phyloP scores from a whole-genome alignment of 768 basidiomycete species.

The Pilatotrama ljubarskyi region DNA sequence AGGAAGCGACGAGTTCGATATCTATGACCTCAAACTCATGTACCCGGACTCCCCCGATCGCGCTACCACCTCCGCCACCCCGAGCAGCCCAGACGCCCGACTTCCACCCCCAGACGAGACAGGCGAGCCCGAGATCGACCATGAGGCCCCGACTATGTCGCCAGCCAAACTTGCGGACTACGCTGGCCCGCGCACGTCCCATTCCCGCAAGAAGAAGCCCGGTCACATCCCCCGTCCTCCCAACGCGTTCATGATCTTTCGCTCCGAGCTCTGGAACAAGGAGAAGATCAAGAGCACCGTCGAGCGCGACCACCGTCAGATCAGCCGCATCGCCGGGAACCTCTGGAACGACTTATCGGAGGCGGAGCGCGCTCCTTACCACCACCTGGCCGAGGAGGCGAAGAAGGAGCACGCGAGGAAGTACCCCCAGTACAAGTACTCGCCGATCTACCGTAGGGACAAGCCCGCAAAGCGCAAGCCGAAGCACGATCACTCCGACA shows the following conservation, averaged over 20 bases:
- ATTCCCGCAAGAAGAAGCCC: slow-evolving; percentile 41
- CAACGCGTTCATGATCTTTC: slow-evolving; percentile 86
- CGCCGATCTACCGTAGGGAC: slow-evolving; percentile 43
- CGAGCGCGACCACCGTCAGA: slow-evolving; percentile 71
- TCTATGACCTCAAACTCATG: slow-evolving; percentile 26
- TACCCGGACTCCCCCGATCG: slow-evolving; percentile 22
- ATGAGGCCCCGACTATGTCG: slow-evolving; percentile 7
- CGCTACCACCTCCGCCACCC: slow-evolving; percentile 5
- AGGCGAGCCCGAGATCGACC: slow-evolving; percentile 10
- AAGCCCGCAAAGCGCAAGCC: slow-evolving; percentile 38
- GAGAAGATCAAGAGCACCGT: slow-evolving; percentile 48
- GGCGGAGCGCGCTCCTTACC: slow-evolving; percentile 49
- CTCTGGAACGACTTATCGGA: slow-evolving; percentile 61
- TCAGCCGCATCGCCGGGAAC: slow-evolving; percentile 68
- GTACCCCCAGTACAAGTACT: slow-evolving; percentile 65
- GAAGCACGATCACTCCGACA: slow-evolving; percentile 33
- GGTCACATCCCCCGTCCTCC: slow-evolving; percentile 69
- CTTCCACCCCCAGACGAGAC: slow-evolving; percentile 6
- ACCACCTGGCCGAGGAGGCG: slow-evolving; percentile 46
- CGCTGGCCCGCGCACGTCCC: slow-evolving; percentile 38
- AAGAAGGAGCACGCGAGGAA: slow-evolving; percentile 47
- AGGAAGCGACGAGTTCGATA: slow-evolving; percentile 31
- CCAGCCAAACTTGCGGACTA: slow-evolving; percentile 20
- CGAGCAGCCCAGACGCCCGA: slow-evolving; percentile 18
- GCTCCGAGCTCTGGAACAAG: slow-evolving; percentile 65